Conservation (phyloP, 192 early-diverging fungal genomes). For the Coemansia sp. region DNA sequence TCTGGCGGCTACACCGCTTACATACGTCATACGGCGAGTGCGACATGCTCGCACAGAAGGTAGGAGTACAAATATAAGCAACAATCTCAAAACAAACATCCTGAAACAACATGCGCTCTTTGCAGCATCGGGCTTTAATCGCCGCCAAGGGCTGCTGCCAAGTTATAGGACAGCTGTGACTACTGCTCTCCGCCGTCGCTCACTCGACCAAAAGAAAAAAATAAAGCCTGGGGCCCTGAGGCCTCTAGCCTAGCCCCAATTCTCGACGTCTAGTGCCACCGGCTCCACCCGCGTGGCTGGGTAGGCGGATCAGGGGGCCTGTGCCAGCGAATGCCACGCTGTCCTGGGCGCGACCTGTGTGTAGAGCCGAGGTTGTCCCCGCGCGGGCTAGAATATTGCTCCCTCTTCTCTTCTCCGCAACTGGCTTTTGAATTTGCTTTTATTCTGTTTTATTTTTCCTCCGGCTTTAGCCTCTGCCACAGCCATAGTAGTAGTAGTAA, state of each 20-base stretch:
- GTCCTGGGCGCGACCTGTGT: not conserved
- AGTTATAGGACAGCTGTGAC: not conserved
- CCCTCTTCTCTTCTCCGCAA: not conserved
- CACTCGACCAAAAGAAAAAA: too few relatives aligned
- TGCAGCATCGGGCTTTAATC: too few relatives aligned
- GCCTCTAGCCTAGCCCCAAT: too few relatives aligned
- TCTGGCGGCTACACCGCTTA: constrained; percentile 30
- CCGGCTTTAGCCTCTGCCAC: too few relatives aligned
- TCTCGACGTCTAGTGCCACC: not conserved
- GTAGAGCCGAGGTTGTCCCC: not conserved
- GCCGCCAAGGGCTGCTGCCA: not conserved
- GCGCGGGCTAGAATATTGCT: not conserved
- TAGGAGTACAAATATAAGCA: not conserved
- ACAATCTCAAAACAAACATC: not conserved
- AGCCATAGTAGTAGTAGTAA: too few relatives aligned
- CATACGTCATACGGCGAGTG: constrained; percentile 6
- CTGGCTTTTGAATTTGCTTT: too few relatives aligned
- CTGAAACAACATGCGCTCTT: too few relatives aligned
- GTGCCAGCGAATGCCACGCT: not conserved
- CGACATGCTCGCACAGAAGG: not conserved
- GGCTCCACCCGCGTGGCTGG: not conserved
- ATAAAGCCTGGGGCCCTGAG: too few relatives aligned
- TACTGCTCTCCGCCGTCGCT: too few relatives aligned
- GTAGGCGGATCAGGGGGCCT: constrained; percentile 1
- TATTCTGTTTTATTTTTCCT: too few relatives aligned